Evolutionary conservation across 371 early-diverging fungal species (phyloP), one percentile per base, ranked within the genome.

Genomic region (Mucor sp.): DNA sequence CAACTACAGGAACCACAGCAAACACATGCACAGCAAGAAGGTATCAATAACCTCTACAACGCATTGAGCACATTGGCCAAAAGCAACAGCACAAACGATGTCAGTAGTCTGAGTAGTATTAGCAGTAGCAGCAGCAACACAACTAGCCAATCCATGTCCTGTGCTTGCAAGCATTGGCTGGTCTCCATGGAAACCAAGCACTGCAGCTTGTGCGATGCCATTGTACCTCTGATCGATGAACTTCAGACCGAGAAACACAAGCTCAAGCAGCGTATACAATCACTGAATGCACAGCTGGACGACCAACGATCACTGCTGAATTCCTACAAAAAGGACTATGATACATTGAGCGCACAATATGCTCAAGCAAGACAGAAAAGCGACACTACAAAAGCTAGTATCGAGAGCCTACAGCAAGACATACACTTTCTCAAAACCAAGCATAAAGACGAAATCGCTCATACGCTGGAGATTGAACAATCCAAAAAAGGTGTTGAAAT

Each of bases 391-490:
- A 47, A 39, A 58, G n/a, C 48, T 23, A 19, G 35, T 56, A 91
- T 95, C 33, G 90, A 93, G 1, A 93, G 93, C 59, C 76, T 97
- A 62, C 88, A 91, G 61, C 86, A 85, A 61, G 89, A 91, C 65
- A 93, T 95, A 60, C 85, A 89, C 65, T 81, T 89, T 56, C 86
- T 96, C 8, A 90, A 95, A 68, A 85, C 83, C 14, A 97, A 97
- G 72, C 84, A 95, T 47, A 92, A 92, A 70, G 95, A 92, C 0
- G 77, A 80, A 62, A 69, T 70, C 14, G 58, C 61, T 41, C 84
- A 95, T 60, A 93, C 93, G 15, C 81, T 86, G 35, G 84, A 83
- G 60, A 70, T 94, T 33, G 90, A 91, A 53, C 76, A 78, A n/a
- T 80, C 87, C 8, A 91, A 92, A 66, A 72, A 85, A 60, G 74